Percentiles rank a stretch among this genome's conserved stretches.
Conservation (phyloP, 108 stramenopile species). For the Halocafeteria seosinensis region DNA sequence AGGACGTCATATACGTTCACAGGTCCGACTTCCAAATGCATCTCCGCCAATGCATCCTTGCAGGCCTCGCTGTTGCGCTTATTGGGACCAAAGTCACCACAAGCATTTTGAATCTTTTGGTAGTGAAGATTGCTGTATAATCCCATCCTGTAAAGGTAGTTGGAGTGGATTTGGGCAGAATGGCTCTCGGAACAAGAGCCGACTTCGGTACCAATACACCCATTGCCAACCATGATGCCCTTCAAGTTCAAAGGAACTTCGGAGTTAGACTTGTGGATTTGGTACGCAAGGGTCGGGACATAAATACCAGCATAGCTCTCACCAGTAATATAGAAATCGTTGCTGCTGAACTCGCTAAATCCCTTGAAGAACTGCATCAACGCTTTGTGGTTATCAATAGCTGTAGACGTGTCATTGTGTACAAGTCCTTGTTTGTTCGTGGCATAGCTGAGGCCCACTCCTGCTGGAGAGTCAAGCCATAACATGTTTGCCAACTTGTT, state of each 20-base stretch:
- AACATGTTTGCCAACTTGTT: slow-evolving; percentile 47
- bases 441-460: slow-evolving; percentile 58
- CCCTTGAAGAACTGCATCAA: slow-evolving; percentile 33
- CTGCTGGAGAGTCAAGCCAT: slow-evolving; percentile 54
- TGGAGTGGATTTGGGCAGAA: slow-evolving; percentile 2
- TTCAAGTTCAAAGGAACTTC: neutral
- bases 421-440: slow-evolving; percentile 22
- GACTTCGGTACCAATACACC: slow-evolving; percentile 27
- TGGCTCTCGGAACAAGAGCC: slow-evolving; percentile 21
- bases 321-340: slow-evolving; percentile 58
- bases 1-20: slow-evolving; percentile 25
- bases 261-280: slow-evolving; percentile 13
- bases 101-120: neutral
- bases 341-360: slow-evolving; percentile 45
- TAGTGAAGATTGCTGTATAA: neutral
- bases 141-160: slow-evolving; percentile 6
- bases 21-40: slow-evolving; percentile 7
- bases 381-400: slow-evolving; percentile 44
- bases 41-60: neutral
- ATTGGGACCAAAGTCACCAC: neutral
- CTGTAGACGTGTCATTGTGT: slow-evolving; percentile 53
- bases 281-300: slow-evolving; percentile 56
- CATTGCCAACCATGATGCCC: slow-evolving; percentile 28
- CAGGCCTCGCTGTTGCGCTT: slow-evolving; percentile 7
- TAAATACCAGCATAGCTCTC: slow-evolving; percentile 65